These are phyloP conservation scores for Cucurbitaria berberidis DNA, from an alignment of 2,329 filamentous ascomycete genomes.

Conservation along the genomic window DNA sequence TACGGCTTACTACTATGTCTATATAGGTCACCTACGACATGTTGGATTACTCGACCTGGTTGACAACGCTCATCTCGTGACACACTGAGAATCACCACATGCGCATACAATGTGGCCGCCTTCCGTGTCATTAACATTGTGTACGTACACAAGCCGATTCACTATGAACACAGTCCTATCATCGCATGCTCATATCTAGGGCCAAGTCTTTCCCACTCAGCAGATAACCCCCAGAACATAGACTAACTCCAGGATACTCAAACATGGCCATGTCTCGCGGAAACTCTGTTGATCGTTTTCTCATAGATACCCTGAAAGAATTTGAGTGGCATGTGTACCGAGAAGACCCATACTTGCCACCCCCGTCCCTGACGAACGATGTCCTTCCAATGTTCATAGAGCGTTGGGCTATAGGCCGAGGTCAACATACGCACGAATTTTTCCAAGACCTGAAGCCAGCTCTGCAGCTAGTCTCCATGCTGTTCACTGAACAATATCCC, in stretches of 20 bases:
- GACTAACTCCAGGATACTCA: too few species aligned
- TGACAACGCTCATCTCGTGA: too few species aligned
- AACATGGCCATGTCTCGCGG: background rate
- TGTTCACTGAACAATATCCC: conserved; percentile 19
- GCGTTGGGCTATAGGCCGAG: conserved; percentile 23
- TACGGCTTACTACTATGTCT: too few species aligned
- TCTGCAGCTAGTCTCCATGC: conserved; percentile 20
- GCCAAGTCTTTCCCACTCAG: background rate
- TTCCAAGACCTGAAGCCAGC: conserved; percentile 13
- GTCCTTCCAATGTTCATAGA: conserved; percentile 24
- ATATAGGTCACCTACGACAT: too few species aligned
- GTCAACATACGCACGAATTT: conserved; percentile 9
- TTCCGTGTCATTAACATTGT: too few species aligned
- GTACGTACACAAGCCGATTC: too few species aligned
- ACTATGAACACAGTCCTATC: too few species aligned
- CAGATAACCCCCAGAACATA: background rate
- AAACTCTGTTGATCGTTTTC: background rate
- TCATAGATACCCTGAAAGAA: background rate
- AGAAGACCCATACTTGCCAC: background rate
- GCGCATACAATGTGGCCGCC: too few species aligned
- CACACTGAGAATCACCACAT: too few species aligned
- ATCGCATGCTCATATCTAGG: too few species aligned
- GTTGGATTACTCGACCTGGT: too few species aligned
- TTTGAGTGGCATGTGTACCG: background rate
- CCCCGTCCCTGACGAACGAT: conserved; percentile 11